Evolutionary conservation across 1,284 basidiomycete species (phyloP), one percentile per base, ranked within the genome.

Genomic region (Moniliophthora roreri): DNA sequence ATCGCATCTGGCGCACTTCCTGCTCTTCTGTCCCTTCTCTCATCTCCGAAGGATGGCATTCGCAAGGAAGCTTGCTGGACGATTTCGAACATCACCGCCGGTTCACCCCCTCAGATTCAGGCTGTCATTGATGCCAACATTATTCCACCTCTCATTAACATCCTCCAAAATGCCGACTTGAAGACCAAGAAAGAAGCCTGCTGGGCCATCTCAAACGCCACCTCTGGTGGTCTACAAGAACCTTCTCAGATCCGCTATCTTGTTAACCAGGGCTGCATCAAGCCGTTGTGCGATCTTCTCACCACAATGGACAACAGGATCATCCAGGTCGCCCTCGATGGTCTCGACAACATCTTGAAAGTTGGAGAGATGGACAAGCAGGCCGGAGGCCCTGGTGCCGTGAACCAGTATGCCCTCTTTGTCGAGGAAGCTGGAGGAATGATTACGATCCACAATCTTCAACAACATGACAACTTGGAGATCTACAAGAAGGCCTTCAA

Each of bases 401-500:
- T 86, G 48, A 99, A 99, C 74, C 87, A 94, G 66, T 99, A 98
- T 70, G 96, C 97, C 13, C 76, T 91, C 52, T 98, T 80, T 65
- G 93, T 99, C 47, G 97, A 99, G 73, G 97, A 99, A 73, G 95
- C 95, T 35, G 96, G 97, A 61, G 97, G 97, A 50, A 98, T 99
- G 95, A 84, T 96, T 60, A 90, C 93, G 21, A 98, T 99, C 69
- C 96, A 98, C 81, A 96, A 98, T 73, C 84, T 99, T 58, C 97
- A 99, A 76, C 95, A 97, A 74, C 97, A 99, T 74, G 96, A 99
- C 77, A 99, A 98, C 75, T 75, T 98, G 72, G 96, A 99, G 67
- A 99, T 99, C 66, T 92, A 99, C 80, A 98, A 98, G 82, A 99
- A 99, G 79, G 96, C 95, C 58, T 99, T 97, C 84, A 96, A 95